These are phyloP conservation scores for Trypanosoma theileri DNA, from an alignment of 208 protist species.

Conservation along the genomic window DNA sequence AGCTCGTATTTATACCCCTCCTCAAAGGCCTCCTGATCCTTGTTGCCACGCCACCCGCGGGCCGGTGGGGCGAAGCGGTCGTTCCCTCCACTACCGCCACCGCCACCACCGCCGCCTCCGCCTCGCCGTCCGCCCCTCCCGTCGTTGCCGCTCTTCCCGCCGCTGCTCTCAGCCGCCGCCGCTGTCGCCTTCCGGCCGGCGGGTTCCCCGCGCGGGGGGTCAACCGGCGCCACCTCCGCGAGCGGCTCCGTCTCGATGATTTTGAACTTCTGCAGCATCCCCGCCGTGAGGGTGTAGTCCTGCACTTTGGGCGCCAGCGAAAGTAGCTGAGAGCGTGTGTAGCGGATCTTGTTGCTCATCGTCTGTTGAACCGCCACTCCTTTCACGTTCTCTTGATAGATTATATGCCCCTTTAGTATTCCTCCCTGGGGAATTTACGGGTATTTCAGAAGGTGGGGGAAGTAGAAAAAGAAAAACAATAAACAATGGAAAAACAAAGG, in stretches of 20 bases:
- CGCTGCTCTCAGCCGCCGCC: background rate
- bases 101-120: background rate
- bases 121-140: constrained; percentile 33
- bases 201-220: constrained; percentile 8
- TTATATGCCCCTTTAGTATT: too few relatives aligned
- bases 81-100: constrained; percentile 14
- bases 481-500: constrained; percentile 13
- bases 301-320: constrained; percentile 35
- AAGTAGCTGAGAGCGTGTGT: constrained; percentile 63
- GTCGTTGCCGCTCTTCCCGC: background rate
- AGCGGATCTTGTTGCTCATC: constrained; percentile 35
- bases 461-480: background rate
- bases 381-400: too few relatives aligned
- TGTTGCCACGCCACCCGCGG: constrained; percentile 47
- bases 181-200: constrained; percentile 4
- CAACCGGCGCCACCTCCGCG: constrained; percentile 2
- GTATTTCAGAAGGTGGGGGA: constrained; percentile 3
- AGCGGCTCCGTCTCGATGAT: constrained; percentile 59
- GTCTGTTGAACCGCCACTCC: background rate
- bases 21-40: constrained; percentile 83
- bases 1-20: constrained; percentile 84
- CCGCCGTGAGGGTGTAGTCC: constrained; percentile 36
- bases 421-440: too few relatives aligned
- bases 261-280: constrained; percentile 57
- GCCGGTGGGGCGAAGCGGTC: constrained; percentile 67